These are phyloP conservation scores for Penicillium sumatraense DNA, from an alignment of 2,329 filamentous ascomycete genomes.

Conservation along the genomic window DNA sequence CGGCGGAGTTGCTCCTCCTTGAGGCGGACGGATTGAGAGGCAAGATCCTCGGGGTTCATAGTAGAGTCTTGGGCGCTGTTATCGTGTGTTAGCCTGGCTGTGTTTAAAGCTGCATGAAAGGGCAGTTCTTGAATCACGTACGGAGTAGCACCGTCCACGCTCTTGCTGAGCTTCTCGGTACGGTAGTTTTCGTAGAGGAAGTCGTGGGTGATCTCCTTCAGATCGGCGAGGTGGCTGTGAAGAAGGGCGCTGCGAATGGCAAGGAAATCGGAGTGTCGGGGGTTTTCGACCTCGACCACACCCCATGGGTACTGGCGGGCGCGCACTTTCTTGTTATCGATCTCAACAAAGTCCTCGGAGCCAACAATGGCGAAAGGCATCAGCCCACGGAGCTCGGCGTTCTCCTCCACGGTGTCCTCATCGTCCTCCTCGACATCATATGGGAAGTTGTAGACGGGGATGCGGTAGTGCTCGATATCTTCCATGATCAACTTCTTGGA, in stretches of 20 bases:
- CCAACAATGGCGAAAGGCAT: constrained; percentile 99
- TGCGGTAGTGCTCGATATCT: constrained; percentile 99
- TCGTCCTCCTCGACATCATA: constrained; percentile 99
- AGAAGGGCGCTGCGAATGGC: constrained; percentile 95
- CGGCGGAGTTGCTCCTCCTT: constrained; percentile 99
- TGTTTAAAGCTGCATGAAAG: constrained; percentile 18
- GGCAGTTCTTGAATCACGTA: too few species aligned
- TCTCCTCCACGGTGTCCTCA: constrained; percentile 98
- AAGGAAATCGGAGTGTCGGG: constrained; percentile 97
- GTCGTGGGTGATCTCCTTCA: constrained; percentile 99
- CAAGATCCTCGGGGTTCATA: constrained; percentile 97
- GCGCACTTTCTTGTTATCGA: constrained; percentile 87
- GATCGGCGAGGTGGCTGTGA: constrained; percentile 95
- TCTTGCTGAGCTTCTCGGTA: constrained; percentile 99
- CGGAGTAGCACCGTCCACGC: constrained; percentile 87
- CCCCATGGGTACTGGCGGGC: constrained; percentile 99
- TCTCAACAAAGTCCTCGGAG: constrained; percentile 92
- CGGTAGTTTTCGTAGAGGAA: constrained; percentile 99
- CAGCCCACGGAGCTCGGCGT: constrained; percentile 91
- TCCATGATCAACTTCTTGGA: constrained; percentile 99
- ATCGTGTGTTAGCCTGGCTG: constrained; percentile 25
- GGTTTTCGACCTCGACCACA: constrained; percentile 98
- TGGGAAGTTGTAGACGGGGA: constrained; percentile 99
- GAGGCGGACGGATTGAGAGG: constrained; percentile 94
- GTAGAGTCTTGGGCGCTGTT: constrained; percentile 71